Conservation (phyloP, 1,139 yeast genomes). For the Lodderomyces beijingensis region DNA sequence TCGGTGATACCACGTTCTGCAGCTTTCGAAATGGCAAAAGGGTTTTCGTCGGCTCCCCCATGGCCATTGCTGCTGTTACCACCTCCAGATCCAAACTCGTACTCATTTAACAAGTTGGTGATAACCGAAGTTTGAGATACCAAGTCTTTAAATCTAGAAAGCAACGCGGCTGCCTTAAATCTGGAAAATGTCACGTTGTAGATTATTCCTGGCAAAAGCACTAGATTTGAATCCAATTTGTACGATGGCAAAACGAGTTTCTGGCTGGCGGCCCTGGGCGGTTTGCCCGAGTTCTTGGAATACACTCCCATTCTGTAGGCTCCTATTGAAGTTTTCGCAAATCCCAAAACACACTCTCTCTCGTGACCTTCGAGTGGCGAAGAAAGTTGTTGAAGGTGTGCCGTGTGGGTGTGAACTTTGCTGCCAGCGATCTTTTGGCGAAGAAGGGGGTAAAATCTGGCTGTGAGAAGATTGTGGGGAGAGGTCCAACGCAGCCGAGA, state of each 20-base stretch:
- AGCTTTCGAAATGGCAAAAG: slow-evolving; percentile 27
- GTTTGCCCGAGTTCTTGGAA: slow-evolving; percentile 2
- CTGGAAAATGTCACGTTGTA: slow-evolving; percentile 52
- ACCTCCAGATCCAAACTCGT: slow-evolving; percentile 21
- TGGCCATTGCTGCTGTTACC: slow-evolving; percentile 18
- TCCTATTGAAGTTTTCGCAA: no score
- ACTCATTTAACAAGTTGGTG: slow-evolving; percentile 30
- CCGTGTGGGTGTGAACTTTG: no score
- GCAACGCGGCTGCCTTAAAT: slow-evolving; percentile 45
- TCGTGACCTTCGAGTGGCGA: no score
- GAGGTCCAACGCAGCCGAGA: no score
- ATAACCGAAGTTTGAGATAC: slow-evolving; percentile 28
- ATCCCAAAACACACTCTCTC: no score
- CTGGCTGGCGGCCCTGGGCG: slow-evolving; percentile 7
- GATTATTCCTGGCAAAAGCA: slow-evolving; percentile 57
- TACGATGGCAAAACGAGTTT: slow-evolving; percentile 32
- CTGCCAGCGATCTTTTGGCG: no score
- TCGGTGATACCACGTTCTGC: slow-evolving; percentile 34
- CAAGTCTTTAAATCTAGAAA: slow-evolving; percentile 34
- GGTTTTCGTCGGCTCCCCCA: slow-evolving; percentile 13
- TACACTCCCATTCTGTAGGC: slow-evolving; percentile 6
- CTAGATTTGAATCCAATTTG: slow-evolving; percentile 42
- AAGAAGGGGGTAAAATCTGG: no score
- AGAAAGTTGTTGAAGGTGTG: no score
- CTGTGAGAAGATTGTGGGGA: no score